A percentile compares a stretch with the other conserved stretches of the same genome.
Evolutionary conservation across 1,284 basidiomycete genomes (phyloP).

Genomic region (Trametes versicolor): DNA sequence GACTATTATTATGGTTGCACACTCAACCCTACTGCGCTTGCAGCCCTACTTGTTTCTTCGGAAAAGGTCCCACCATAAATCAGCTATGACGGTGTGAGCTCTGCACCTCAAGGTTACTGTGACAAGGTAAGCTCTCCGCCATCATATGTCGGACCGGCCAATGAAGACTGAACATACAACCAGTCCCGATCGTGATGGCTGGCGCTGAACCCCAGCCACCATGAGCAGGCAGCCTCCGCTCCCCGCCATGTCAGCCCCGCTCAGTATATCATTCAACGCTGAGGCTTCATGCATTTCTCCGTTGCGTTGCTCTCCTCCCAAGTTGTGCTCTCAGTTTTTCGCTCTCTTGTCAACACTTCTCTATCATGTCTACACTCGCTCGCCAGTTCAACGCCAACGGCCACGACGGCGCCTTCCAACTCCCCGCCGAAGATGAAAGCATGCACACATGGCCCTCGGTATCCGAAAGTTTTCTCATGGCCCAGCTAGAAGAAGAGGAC

Average conservation of each 20-base stretch:
- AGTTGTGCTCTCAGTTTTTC: background rate
- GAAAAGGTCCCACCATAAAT: too few relatives aligned
- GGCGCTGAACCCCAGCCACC: background rate
- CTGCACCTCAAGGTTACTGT: too few relatives aligned
- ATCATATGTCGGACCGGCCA: too few relatives aligned
- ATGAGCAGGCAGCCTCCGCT: background rate
- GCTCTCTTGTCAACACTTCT: background rate
- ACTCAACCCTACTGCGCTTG: too few relatives aligned
- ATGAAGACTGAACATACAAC: background rate
- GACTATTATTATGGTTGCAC: too few relatives aligned
- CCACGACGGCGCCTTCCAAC: background rate
- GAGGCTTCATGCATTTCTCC: background rate
- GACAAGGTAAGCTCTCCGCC: too few relatives aligned
- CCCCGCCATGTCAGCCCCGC: background rate
- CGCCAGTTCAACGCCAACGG: background rate
- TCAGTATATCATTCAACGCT: background rate
- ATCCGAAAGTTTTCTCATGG: too few relatives aligned
- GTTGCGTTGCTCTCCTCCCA: background rate
- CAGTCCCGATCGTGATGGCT: constrained; percentile 1
- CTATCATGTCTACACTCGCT: constrained; percentile 8
- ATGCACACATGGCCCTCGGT: too few relatives aligned
- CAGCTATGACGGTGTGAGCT: too few relatives aligned
- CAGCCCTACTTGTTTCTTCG: too few relatives aligned
- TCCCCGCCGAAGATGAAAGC: background rate
- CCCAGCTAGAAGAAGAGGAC: background rate